Evolutionary conservation across 768 basidiomycete species (phyloP).

Genomic region (Pisolithus sp.): DNA sequence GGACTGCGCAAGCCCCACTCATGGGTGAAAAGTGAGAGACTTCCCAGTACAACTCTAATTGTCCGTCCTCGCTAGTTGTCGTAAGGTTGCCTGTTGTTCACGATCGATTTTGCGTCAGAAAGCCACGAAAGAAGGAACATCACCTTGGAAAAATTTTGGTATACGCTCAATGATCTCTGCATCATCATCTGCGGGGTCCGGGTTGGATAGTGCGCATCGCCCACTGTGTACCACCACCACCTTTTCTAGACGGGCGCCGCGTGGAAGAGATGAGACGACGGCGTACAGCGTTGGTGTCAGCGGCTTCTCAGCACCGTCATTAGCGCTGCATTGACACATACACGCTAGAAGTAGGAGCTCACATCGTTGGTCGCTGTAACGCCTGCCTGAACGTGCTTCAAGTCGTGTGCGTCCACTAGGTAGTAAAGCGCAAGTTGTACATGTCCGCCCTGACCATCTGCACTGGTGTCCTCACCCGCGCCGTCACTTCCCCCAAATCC

Average conservation of each 20-base stretch:
- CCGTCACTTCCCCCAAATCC: slow-evolving; percentile 28
- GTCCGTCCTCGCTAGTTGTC: background rate
- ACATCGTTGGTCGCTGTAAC: slow-evolving; percentile 25
- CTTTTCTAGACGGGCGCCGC: slow-evolving; percentile 67
- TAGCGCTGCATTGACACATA: background rate
- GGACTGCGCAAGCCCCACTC: slow-evolving; percentile 35
- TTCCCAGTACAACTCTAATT: slow-evolving; percentile 39
- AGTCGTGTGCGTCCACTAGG: slow-evolving; percentile 40
- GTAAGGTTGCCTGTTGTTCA: background rate
- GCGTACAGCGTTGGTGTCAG: slow-evolving; percentile 50
- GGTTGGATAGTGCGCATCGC: slow-evolving; percentile 30
- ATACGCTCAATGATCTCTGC: slow-evolving; percentile 8
- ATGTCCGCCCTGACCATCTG: slow-evolving; percentile 38
- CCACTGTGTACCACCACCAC: slow-evolving; percentile 71
- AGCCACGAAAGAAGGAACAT: background rate
- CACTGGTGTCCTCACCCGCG: slow-evolving; percentile 42
- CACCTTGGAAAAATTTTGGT: background rate
- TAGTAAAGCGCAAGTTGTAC: slow-evolving; percentile 68
- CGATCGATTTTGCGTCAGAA: background rate
- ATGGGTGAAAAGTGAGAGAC: slow-evolving; percentile 38
- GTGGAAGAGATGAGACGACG: slow-evolving; percentile 60
- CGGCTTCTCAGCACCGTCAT: slow-evolving; percentile 1
- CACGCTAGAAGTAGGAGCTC: background rate
- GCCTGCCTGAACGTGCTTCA: slow-evolving; percentile 36
- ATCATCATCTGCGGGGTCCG: background rate